Evolutionary conservation across 345 rosid species (phyloP), one percentile per base, ranked within the genome.

Genomic region (Cardamine chenopodiifolia): DNA sequence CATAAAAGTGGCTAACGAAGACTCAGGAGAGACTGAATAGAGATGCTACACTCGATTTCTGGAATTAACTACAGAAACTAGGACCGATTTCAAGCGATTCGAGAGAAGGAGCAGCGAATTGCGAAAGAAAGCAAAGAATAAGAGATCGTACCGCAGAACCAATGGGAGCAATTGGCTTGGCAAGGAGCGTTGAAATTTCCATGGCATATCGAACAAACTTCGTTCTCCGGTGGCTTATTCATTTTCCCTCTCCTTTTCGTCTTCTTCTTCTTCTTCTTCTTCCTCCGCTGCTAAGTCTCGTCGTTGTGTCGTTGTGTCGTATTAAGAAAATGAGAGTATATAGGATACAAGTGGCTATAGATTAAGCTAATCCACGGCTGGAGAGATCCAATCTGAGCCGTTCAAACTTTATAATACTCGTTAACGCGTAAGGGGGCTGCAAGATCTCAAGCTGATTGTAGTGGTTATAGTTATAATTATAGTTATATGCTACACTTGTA

Each of bases 91-190:
- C 19, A 66, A 50, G 22, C 8, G 35, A 52, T 50, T 52, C 44
- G 39, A 62, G 42, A 72, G 31, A 39, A 72, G 39, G 22, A 52
- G 40, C 5, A 60, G 14, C 26, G 17, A 32, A 53, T 19, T 12
- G 26, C 42, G 32, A n/a, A 65, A 52, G 25, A 14, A 7, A 39
- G 26, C 39, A 67, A 52, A 23, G 6, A 5, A 14, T 10, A 50
- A 22, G 59, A 34, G 48, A 50, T 49, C 71, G 60, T 7, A 66
- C 98, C 91, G 79, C 96, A 92, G 60, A 92, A 90, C 98, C 98
- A 92, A 74, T 90, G 98, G 68, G 94, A 90, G 85, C 96, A 90
- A 78, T 90, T 92, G 65, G 89, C 90, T 78, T 92, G 94, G 60
- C 90, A 91, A 66, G 96, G 96, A 72, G 80, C 79, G 63, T 26